Percentiles rank a stretch among this genome's conserved stretches.
Evolutionary conservation across 306 rosid species (phyloP).

Genomic region (Carpinus viminea): DNA sequence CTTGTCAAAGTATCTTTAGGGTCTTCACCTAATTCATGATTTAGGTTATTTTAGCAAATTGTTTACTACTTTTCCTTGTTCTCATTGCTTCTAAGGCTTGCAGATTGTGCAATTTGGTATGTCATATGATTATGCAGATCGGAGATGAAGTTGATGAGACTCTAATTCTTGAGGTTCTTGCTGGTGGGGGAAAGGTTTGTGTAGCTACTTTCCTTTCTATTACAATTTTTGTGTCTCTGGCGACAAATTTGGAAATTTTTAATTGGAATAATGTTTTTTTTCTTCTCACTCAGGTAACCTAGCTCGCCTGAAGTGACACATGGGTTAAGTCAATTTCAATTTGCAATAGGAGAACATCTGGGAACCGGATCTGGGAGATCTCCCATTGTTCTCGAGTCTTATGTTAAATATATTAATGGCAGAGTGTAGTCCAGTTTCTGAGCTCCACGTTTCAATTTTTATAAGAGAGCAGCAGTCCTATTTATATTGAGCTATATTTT

Average conservation of each 20-base stretch:
- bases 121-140: conserved; percentile 45
- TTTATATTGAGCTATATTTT: background rate
- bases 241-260: too few relatives aligned
- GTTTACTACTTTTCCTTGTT: too few relatives aligned
- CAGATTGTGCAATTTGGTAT: conserved; percentile 12
- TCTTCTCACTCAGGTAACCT: too few relatives aligned
- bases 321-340: too few relatives aligned
- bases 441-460: background rate
- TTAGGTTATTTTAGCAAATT: too few relatives aligned
- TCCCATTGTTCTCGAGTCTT: background rate
- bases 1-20: too few relatives aligned
- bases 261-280: too few relatives aligned
- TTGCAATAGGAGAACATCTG: background rate
- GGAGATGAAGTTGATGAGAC: conserved; percentile 58
- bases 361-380: background rate
- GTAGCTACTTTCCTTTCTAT: background rate
- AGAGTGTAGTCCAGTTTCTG: background rate
- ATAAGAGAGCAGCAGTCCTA: background rate
- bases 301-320: too few relatives aligned
- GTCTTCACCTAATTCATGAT: too few relatives aligned
- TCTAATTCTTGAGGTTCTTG: conserved; percentile 79
- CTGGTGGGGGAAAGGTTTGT: conserved; percentile 88
- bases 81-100: background rate
- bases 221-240: too few relatives aligned
- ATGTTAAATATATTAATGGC: background rate